Conservation (phyloP, 2,329 filamentous ascomycete genomes). For the Ophiostoma perfectum region DNA sequence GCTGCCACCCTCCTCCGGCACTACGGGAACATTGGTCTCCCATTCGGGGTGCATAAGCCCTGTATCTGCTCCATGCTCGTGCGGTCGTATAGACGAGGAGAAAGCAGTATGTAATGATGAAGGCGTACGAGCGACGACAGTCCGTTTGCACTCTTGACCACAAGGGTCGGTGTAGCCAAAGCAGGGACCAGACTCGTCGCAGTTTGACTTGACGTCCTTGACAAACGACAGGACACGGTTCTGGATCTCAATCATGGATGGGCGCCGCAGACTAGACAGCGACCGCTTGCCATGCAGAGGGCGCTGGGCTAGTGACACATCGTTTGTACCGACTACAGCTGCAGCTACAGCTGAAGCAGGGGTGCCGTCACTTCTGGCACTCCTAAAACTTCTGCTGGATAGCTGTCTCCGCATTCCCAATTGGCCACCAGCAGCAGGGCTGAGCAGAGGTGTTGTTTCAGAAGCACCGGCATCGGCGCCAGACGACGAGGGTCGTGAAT, state of each 20-base stretch:
- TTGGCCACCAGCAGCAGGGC: not conserved
- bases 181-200: constrained; percentile 56
- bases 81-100: not conserved
- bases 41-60: not conserved
- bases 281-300: constrained; percentile 22
- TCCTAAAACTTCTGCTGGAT: not conserved
- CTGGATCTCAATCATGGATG: constrained; percentile 51
- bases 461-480: not conserved
- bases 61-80: not conserved
- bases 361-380: not conserved
- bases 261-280: constrained; percentile 37
- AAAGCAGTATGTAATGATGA: not conserved
- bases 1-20: not conserved
- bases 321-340: not conserved
- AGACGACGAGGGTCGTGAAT: not conserved
- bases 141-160: constrained; percentile 61
- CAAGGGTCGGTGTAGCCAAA: constrained; percentile 62
- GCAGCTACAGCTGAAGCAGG: not conserved
- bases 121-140: constrained; percentile 28
- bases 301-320: not conserved
- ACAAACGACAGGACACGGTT: constrained; percentile 59
- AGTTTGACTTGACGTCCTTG: constrained; percentile 58
- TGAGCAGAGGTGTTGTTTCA: not conserved
- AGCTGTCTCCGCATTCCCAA: not conserved
- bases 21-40: not conserved